Percentiles rank a stretch among this genome's conserved stretches.
Conservation (phyloP, 768 basidiomycete species). For the Suillus ampliporus region DNA sequence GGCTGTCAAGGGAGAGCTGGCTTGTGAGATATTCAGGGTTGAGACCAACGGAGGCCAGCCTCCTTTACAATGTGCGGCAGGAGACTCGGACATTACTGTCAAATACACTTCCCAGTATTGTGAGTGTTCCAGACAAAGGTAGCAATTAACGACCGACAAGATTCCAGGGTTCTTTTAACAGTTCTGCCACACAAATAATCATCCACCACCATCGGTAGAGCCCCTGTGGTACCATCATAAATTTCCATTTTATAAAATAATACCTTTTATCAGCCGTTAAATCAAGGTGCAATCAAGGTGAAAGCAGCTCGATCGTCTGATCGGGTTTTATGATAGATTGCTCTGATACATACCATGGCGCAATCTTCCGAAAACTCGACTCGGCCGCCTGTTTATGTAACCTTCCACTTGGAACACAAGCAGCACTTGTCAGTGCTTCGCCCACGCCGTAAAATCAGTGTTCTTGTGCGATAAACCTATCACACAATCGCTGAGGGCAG, state of each 20-base stretch:
- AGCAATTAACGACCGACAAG: not conserved
- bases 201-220: not conserved
- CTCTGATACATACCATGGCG: not conserved
- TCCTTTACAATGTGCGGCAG: constrained; percentile 53
- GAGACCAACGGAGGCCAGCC: constrained; percentile 60
- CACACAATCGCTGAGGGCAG: not conserved
- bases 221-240: not conserved
- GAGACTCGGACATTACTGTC: constrained; percentile 48
- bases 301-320: not conserved
- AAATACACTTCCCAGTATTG: constrained; percentile 61
- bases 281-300: not conserved
- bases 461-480: not conserved
- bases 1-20: constrained; percentile 52
- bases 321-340: not conserved
- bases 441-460: not conserved
- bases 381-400: constrained; percentile 1
- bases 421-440: not conserved
- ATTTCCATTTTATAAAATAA: not conserved
- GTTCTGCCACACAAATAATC: not conserved
- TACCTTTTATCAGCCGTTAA: not conserved
- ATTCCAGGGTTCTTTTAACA: not conserved
- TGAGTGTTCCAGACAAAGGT: constrained; percentile 32
- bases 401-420: not conserved
- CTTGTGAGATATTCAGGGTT: constrained; percentile 55
- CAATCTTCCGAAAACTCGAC: not conserved